Base-by-base conservation (phyloP, 108 stramenopile species). In the Thalassiosira profunda region DNA sequence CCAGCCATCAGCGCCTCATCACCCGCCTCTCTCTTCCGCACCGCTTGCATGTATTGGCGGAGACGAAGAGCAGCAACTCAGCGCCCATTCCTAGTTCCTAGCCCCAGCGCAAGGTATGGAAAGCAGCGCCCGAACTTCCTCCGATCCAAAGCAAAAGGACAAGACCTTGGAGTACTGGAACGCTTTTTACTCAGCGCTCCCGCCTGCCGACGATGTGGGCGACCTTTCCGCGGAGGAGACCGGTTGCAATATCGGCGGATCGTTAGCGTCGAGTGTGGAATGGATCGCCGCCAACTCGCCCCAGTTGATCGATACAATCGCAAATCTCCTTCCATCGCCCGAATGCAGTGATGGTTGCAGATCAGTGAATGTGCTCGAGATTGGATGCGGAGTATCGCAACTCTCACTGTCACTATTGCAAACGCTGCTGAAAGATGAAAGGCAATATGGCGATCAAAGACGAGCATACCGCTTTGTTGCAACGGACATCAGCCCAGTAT, bases 81-180 rank as follows among this genome's bases (percentile, higher is more conserved):
- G 1, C 23, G 14, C 14, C 26, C 14, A 14, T 3, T 10, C 26
- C 26, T 11, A 47, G 46, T 25, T 47, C 24, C 8, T 47, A 14
- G 11, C 14, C 11, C 11, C 10, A 14, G 38, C 38, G 14, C 11
- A 40, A 10, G 38, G 38, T 11, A 40, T 11, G 38, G 14, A 14
- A 40, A 40, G 38, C 10, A 40, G 38, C 14, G 14, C 23, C 5
- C 46, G 15, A 43, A 1, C 42, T 2, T 1, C 42, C 1, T 23
- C 6, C 12, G 5, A 25, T 7, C 23, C 49, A 8, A 70, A 79
- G 83, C 86, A 87, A 67, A 81, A 82, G 15, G 71, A 82, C 59
- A 74, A 72, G 61, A 91, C 90, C 6, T 51, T 81, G 12, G 52
- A 89, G 36, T 91, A 86, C 56, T 91, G 90, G 90, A 77, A 91